phyloP scores from a whole-genome alignment of 2,329 filamentous ascomycete species.

The Phaeosphaeriaceae sp. region DNA sequence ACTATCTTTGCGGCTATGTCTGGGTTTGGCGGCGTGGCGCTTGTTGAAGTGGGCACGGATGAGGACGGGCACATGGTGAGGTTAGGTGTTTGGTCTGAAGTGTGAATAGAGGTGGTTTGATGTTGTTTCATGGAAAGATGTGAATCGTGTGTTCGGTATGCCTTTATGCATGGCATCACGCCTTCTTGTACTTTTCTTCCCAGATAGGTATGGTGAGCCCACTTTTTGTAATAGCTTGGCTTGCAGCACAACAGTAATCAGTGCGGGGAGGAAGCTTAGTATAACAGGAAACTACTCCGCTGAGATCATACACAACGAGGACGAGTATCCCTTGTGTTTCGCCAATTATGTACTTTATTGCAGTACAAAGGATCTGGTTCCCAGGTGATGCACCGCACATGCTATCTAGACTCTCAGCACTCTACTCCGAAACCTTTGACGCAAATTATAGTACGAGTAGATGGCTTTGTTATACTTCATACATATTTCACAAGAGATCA shows the following conservation, averaged over 20 bases:
- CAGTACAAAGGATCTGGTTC: no score
- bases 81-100: neutral
- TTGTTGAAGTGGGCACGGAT: neutral
- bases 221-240: neutral
- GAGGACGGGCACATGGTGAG: neutral
- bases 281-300: no score
- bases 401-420: no score
- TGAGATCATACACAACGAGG: no score
- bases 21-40: neutral
- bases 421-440: no score
- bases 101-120: neutral
- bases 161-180: neutral
- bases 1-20: neutral
- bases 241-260: neutral
- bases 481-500: no score
- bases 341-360: no score
- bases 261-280: neutral
- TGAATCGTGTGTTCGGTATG: neutral
- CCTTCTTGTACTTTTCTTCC: conserved; percentile 6
- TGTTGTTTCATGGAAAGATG: neutral
- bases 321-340: no score
- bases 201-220: neutral
- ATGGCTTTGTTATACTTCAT: no score
- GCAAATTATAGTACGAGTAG: no score
- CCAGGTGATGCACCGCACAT: no score